phyloP scores from a whole-genome alignment of 108 stramenopile species.

The Bacterosira constricta region DNA sequence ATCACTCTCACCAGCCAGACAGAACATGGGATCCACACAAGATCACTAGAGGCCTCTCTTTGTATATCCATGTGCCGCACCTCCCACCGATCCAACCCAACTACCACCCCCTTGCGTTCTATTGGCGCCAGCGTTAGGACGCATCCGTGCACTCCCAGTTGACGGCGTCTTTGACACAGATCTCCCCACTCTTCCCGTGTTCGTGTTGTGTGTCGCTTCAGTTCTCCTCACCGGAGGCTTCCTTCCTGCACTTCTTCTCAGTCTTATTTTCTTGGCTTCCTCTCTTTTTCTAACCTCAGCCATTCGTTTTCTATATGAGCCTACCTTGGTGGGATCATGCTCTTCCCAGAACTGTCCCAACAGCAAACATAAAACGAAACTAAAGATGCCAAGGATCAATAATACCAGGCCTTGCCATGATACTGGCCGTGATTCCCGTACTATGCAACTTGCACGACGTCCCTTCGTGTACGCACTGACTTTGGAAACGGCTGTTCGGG shows the following conservation, averaged over 20 bases:
- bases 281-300: constrained; percentile 31
- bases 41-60: no score
- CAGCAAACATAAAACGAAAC: constrained; percentile 59
- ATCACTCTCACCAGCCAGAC: no score
- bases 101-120: no score
- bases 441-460: constrained; percentile 58
- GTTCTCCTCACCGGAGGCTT: constrained; percentile 4
- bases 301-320: constrained; percentile 37
- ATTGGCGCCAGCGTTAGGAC: no score
- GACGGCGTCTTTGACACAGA: no score
- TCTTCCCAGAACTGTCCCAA: constrained; percentile 84
- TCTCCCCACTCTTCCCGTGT: no score
- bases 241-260: not conserved
- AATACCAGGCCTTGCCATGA: constrained; percentile 69
- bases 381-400: constrained; percentile 72
- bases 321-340: constrained; percentile 43
- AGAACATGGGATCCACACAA: no score
- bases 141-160: no score
- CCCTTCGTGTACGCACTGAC: constrained; percentile 69
- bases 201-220: not conserved
- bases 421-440: constrained; percentile 66
- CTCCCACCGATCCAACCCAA: no score
- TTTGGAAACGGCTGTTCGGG: constrained; percentile 62
- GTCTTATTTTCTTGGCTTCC: constrained; percentile 9
- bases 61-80: no score